Conservation (phyloP, 495 filamentous ascomycete species). For the Achaetomiella virescens region DNA sequence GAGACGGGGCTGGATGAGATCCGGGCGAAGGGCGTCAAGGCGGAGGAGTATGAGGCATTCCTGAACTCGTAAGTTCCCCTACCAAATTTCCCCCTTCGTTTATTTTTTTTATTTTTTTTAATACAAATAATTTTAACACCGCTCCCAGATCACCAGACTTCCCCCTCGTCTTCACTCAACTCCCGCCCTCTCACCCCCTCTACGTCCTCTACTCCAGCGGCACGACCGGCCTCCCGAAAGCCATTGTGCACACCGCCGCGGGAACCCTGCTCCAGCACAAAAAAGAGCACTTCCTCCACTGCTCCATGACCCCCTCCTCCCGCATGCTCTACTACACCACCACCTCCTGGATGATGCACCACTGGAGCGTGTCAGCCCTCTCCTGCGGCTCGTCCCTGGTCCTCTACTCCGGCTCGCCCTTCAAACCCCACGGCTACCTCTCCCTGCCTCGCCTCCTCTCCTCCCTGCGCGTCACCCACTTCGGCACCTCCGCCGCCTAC, state of each 20-base stretch:
- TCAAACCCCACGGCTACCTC: constrained; percentile 48
- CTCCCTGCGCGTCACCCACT: constrained; percentile 64
- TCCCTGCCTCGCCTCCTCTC: constrained; percentile 40
- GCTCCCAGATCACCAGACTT: constrained; percentile 31
- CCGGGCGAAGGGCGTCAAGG: constrained; percentile 41
- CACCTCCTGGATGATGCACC: constrained; percentile 97
- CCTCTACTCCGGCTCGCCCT: constrained; percentile 85
- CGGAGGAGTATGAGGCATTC: constrained; percentile 35
- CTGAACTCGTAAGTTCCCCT: constrained; percentile 26
- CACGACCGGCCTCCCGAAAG: constrained; percentile 86
- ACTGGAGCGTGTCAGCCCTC: constrained; percentile 82
- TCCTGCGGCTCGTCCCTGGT: constrained; percentile 74
- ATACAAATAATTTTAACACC: no score
- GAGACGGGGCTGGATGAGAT: constrained; percentile 47
- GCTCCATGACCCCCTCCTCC: constrained; percentile 52
- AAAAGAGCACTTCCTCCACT: constrained; percentile 85
- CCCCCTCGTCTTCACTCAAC: constrained; percentile 60
- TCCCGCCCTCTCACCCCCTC: constrained; percentile 76
- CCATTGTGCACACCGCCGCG: constrained; percentile 83
- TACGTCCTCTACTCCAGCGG: constrained; percentile 86
- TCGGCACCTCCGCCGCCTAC: constrained; percentile 90
- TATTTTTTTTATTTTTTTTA: no score
- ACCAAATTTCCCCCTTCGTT: not conserved
- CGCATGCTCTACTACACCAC: constrained; percentile 74
- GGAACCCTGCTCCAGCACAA: constrained; percentile 90